A percentile compares a stretch with the other conserved stretches of the same genome.
phyloP scores from a whole-genome alignment of 805 yeast genomes.

The Candida krabiensis region DNA sequence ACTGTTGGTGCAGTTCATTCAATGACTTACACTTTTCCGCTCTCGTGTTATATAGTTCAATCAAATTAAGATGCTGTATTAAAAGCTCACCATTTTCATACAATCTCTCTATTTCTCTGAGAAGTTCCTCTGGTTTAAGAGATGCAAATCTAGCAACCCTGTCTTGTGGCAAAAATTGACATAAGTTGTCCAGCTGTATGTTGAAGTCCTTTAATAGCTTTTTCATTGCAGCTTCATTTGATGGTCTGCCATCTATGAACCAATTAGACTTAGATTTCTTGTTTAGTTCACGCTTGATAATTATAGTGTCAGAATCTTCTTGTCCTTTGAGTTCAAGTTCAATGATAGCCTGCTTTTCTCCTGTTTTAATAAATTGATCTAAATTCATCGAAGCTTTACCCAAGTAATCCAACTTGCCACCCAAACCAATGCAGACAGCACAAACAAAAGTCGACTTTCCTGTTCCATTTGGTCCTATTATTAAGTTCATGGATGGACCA shows the following conservation, averaged over 20 bases:
- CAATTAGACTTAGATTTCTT: conserved; percentile 51
- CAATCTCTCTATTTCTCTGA: conserved; percentile 79
- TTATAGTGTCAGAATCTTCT: conserved; percentile 34
- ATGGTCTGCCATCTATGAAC: conserved; percentile 42
- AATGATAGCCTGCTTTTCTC: conserved; percentile 45
- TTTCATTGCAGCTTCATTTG: conserved; percentile 47
- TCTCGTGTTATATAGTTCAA: conserved; percentile 45
- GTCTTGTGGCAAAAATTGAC: conserved; percentile 95
- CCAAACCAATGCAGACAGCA: conserved; percentile 86
- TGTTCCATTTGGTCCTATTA: conserved; percentile 95
- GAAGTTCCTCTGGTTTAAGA: conserved; percentile 68
- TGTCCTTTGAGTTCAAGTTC: conserved; percentile 50
- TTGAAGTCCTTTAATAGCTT: conserved; percentile 49
- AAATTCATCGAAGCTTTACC: conserved; percentile 65
- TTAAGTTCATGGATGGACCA: conserved; percentile 84
- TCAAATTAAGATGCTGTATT: conserved; percentile 56
- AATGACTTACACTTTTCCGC: conserved; percentile 32
- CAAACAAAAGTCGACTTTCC: conserved; percentile 94
- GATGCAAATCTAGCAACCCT: conserved; percentile 91
- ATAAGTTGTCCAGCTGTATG: conserved; percentile 86
- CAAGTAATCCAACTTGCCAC: conserved; percentile 71
- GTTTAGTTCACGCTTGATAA: conserved; percentile 44
- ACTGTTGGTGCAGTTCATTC: conserved; percentile 28
- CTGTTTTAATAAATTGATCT: conserved; percentile 71
- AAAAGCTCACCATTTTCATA: conserved; percentile 62